phyloP scores from a whole-genome alignment of 805 yeast genomes.

The Candida anglica region DNA sequence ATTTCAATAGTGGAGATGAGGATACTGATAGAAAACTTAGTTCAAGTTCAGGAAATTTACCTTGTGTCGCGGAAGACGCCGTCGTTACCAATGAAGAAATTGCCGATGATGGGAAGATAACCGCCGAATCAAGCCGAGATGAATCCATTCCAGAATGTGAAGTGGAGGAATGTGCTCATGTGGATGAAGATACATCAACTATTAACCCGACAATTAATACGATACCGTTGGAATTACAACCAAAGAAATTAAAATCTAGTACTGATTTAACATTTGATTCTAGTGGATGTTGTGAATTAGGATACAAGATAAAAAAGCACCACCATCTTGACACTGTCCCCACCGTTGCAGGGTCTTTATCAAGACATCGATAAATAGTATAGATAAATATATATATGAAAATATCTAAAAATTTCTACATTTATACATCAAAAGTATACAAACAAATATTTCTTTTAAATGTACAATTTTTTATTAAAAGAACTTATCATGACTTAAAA shows the following conservation, averaged over 20 bases:
- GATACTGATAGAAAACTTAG: neutral
- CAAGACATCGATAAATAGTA: conserved; percentile 10
- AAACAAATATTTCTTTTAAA: conserved; percentile 3
- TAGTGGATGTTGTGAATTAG: conserved; percentile 36
- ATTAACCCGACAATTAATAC: neutral
- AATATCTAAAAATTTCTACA: neutral
- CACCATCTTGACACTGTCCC: conserved; percentile 38
- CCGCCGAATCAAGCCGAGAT: neutral
- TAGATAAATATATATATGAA: neutral
- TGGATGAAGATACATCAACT: neutral
- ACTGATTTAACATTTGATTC: conserved; percentile 16
- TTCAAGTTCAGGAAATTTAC: neutral
- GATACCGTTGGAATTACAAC: conserved; percentile 2
- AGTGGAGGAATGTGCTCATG: neutral
- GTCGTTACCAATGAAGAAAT: neutral
- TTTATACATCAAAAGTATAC: neutral
- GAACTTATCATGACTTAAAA: conserved; percentile 12
- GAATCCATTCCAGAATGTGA: neutral
- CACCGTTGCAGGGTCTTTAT: conserved; percentile 22
- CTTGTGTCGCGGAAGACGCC: neutral
- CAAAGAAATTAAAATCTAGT: conserved; percentile 4
- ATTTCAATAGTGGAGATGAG: conserved; percentile 8
- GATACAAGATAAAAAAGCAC: conserved; percentile 39
- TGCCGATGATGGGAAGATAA: neutral
- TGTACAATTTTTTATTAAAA: conserved; percentile 11